A percentile compares a stretch with the other conserved stretches of the same genome.
Conservation (phyloP, 1,139 yeast species). For the Geotrichum citri-aurantii region DNA sequence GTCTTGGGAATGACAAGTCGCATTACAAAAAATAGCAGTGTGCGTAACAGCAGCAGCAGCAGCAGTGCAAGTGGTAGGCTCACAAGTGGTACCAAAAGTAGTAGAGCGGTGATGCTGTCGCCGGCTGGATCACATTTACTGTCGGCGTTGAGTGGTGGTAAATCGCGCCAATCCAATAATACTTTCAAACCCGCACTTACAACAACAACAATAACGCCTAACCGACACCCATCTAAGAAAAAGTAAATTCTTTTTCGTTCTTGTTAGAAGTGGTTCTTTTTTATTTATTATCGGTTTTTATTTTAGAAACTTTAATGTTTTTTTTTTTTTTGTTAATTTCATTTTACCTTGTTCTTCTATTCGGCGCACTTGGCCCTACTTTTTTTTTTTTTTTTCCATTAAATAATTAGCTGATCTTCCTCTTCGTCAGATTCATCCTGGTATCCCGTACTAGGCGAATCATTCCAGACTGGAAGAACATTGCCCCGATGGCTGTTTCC, state of each 20-base stretch:
- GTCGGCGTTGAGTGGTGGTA: constrained; percentile 10
- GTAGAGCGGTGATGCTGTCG: constrained; percentile 13
- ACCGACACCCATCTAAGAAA: background rate
- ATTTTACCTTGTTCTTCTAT: too few species aligned
- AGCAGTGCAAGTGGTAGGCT: background rate
- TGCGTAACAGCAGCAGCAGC: background rate
- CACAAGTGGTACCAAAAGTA: background rate
- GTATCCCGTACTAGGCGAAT: constrained; percentile 11
- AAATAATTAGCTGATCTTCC: constrained; percentile 11
- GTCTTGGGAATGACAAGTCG: background rate
- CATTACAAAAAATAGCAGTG: too few species aligned
- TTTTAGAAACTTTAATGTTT: background rate
- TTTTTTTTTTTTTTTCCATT: constrained; percentile 10
- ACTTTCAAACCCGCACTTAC: background rate
- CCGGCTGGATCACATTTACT: constrained; percentile 23
- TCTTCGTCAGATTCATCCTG: constrained; percentile 20
- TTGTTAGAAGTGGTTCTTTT: background rate
- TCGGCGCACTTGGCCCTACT: background rate
- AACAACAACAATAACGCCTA: background rate
- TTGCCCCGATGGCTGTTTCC: background rate
- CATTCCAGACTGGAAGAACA: constrained; percentile 20
- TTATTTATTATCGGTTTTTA: background rate
- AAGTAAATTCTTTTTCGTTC: background rate
- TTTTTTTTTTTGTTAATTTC: background rate
- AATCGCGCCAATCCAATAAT: background rate